Base-by-base conservation (phyloP, 179 eudicot species). In the Nepenthes alata region DNA sequence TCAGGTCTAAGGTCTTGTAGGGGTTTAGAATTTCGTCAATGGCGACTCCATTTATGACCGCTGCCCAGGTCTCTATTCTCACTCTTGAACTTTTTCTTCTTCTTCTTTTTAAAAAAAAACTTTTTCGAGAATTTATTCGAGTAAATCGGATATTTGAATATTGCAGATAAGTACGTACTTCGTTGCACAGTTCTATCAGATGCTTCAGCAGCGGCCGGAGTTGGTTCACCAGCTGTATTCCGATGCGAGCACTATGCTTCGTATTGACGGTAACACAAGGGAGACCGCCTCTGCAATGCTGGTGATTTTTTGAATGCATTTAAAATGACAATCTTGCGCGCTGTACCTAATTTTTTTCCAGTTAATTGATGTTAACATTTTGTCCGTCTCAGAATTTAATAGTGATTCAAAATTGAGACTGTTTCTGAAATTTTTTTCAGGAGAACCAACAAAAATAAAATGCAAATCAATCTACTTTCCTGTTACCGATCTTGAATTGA, bases 231-330 rank as follows among this genome's bases (percentile, higher is more conserved):
- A 89, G 70, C 88, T 93, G 25, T 93, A 89, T 77, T 86, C 83
- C 11, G 93, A 90, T 10, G 80, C 81, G 12, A 93, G 98, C 73
- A 86, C 96, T 41, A 79, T 89, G 90, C 78, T 89, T 70, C 95
- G 98, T 15, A 77, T 85, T 55, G 90, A 93, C 59, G 95, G 98
- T 5, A 82, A 75, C 64, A 54, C 49, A 4, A 65, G 87, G 38
- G 87, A 86, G 47, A 61, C 86, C 7, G 98, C 93, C 35, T 49
- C 82, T 44, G 76, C 85, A 67, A 83, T 93, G 93, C 80, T 82
- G 90, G 97, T 85, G 63, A 41, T 41, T 41, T 4, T 41, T 41
- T 7, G 25, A 25, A 25, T 25, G 25, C 45, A 7, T 41, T 41
- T 41, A 4, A 41, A 41, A 25, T 25, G 25, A 25, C 25, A 25